phyloP scores from a whole-genome alignment of 2,329 filamentous ascomycete species.

The Fusarium sulawesiense region DNA sequence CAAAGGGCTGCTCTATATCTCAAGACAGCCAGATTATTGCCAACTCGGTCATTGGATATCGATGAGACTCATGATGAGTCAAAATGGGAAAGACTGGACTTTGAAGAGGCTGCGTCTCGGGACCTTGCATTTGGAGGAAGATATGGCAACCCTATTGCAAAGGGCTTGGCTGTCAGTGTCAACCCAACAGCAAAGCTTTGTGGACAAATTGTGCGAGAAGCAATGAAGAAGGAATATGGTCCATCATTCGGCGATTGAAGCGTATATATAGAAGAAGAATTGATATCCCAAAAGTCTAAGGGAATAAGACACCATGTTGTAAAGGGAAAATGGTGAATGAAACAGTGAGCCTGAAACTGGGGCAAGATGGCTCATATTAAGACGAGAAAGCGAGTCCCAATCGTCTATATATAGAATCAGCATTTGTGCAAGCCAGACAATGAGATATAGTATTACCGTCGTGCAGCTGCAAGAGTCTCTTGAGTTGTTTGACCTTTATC shows the following conservation, averaged over 20 bases:
- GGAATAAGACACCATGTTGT: background rate
- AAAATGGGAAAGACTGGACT: conserved; percentile 64
- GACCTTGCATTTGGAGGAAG: conserved; percentile 73
- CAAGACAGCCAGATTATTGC: conserved; percentile 64
- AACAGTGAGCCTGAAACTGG: background rate
- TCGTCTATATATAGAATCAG: conserved; percentile 44
- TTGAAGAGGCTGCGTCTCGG: conserved; percentile 71
- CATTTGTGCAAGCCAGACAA: background rate
- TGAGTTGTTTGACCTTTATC: conserved; percentile 65
- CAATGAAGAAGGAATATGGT: conserved; percentile 76
- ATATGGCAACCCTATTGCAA: conserved; percentile 74
- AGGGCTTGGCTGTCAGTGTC: conserved; percentile 70
- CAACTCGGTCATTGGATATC: conserved; percentile 53
- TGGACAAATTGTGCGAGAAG: conserved; percentile 75
- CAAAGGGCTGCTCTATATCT: conserved; percentile 76
- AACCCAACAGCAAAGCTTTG: conserved; percentile 78
- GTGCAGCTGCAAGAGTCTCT: conserved; percentile 61
- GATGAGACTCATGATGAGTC: conserved; percentile 57
- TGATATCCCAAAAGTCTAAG: conserved; percentile 6
- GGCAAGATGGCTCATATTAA: conserved; percentile 6
- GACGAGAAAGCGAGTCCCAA: conserved; percentile 45
- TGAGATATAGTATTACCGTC: conserved; percentile 50
- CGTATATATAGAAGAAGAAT: conserved; percentile 20
- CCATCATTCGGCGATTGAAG: conserved; percentile 56
- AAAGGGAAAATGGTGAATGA: background rate